Evolutionary conservation across 2,329 filamentous ascomycete genomes (phyloP).

Genomic region (Penicillium sclerotiorum): DNA sequence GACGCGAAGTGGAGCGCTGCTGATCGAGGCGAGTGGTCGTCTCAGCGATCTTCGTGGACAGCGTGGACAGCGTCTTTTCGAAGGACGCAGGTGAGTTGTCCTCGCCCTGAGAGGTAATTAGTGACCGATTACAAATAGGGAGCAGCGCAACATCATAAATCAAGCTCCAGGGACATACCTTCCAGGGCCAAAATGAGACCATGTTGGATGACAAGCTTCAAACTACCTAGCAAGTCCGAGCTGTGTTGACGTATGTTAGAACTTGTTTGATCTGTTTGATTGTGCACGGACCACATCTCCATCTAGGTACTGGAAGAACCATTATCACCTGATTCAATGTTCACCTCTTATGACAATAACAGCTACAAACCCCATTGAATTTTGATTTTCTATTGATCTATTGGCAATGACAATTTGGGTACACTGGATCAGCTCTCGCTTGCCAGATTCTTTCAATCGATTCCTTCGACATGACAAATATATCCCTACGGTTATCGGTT

Average conservation of each 20-base stretch:
- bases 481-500: too few species aligned
- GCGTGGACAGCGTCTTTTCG: constrained; percentile 81
- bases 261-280: constrained; percentile 1
- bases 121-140: background rate
- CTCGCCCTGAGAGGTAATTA: constrained; percentile 59
- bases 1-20: constrained; percentile 71
- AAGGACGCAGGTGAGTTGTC: constrained; percentile 86
- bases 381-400: too few species aligned
- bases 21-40: constrained; percentile 73
- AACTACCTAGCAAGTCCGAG: background rate
- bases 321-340: background rate
- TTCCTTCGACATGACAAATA: too few species aligned
- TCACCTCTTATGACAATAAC: background rate
- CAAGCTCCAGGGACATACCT: constrained; percentile 54
- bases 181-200: constrained; percentile 87
- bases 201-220: constrained; percentile 50
- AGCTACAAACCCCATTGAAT: too few species aligned
- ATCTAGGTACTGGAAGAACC: background rate
- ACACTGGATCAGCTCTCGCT: too few species aligned
- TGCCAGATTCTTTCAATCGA: too few species aligned
- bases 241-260: constrained; percentile 4
- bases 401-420: too few species aligned
- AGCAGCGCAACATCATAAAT: too few species aligned
- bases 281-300: background rate
- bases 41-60: constrained; percentile 79